Evolutionary conservation across 129 eudicot species (phyloP).

Genomic region (Smallanthus sonchifolius): DNA sequence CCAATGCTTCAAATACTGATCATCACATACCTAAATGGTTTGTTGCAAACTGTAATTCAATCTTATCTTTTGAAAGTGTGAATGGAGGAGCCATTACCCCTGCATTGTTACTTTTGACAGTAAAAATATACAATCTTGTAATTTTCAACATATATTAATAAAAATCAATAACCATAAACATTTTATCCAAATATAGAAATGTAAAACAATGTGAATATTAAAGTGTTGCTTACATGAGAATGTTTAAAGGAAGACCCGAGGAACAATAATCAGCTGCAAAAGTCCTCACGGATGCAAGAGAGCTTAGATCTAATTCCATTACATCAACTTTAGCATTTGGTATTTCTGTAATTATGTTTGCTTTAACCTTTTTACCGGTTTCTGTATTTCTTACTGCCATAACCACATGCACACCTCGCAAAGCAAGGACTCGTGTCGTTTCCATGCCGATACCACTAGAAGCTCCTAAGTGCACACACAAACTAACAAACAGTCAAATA

Average conservation of each 20-base stretch:
- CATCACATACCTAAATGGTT: slow-evolving; percentile 63
- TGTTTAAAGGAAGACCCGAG: slow-evolving; percentile 55
- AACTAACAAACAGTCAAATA: not conserved
- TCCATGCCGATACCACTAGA: slow-evolving; percentile 76
- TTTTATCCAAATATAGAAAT: not conserved
- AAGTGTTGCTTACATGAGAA: slow-evolving; percentile 42
- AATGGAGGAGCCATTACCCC: slow-evolving; percentile 88
- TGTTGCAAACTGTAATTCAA: slow-evolving; percentile 87
- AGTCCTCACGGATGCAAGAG: slow-evolving; percentile 55
- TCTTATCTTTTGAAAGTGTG: slow-evolving; percentile 60
- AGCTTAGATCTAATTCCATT: slow-evolving; percentile 73
- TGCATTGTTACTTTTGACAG: slow-evolving; percentile 73
- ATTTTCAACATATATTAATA: not conserved
- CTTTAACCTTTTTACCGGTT: slow-evolving; percentile 52
- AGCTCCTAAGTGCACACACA: slow-evolving; percentile 47
- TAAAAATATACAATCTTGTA: not conserved
- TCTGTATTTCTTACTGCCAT: slow-evolving; percentile 78
- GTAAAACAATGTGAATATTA: not conserved
- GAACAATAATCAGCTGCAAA: slow-evolving; percentile 61
- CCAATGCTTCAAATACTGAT: not conserved
- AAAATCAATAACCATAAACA: not conserved
- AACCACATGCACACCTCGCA: slow-evolving; percentile 63
- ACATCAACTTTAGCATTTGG: slow-evolving; percentile 69
- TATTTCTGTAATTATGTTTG: slow-evolving; percentile 35
- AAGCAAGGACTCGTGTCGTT: slow-evolving; percentile 61